Evolutionary conservation across 257 asterid genomes (phyloP).

Genomic region (Catharanthus roseus): DNA sequence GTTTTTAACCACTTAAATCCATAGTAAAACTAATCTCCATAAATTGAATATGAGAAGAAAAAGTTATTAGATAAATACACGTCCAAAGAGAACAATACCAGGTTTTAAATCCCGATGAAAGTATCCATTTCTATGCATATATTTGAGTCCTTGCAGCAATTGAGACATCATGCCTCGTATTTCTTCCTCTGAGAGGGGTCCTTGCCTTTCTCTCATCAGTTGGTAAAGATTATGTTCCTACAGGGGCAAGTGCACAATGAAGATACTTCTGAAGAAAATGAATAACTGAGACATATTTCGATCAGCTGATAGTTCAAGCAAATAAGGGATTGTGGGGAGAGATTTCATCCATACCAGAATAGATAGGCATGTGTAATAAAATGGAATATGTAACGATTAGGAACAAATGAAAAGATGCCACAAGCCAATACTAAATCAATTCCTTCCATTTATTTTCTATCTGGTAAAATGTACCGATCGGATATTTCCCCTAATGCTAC

Average conservation of each 20-base stretch:
- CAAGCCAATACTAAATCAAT: neutral
- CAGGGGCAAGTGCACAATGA: constrained; percentile 1
- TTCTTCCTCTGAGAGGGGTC: constrained; percentile 71
- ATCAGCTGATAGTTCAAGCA: neutral
- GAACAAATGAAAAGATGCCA: neutral
- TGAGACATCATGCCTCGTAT: constrained; percentile 78
- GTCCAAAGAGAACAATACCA: constrained; percentile 44
- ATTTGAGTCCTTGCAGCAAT: constrained; percentile 83
- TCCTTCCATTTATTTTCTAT: neutral
- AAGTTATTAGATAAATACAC: constrained; percentile 2
- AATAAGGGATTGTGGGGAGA: neutral
- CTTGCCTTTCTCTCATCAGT: constrained; percentile 64
- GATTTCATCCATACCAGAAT: neutral
- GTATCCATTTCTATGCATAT: constrained; percentile 77
- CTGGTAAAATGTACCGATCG: neutral
- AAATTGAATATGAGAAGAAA: constrained; percentile 7
- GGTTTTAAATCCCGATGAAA: constrained; percentile 96
- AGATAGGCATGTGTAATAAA: neutral
- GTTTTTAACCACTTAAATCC: constrained; percentile 19
- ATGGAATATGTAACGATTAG: neutral
- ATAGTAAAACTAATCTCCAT: constrained; percentile 1
- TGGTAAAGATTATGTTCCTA: constrained; percentile 90
- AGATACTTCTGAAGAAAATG: neutral
- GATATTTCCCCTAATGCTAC: neutral
- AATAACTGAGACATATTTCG: neutral